Base-by-base conservation (phyloP, 2,329 filamentous ascomycete genomes). In the Rhynchosporium secalis region DNA sequence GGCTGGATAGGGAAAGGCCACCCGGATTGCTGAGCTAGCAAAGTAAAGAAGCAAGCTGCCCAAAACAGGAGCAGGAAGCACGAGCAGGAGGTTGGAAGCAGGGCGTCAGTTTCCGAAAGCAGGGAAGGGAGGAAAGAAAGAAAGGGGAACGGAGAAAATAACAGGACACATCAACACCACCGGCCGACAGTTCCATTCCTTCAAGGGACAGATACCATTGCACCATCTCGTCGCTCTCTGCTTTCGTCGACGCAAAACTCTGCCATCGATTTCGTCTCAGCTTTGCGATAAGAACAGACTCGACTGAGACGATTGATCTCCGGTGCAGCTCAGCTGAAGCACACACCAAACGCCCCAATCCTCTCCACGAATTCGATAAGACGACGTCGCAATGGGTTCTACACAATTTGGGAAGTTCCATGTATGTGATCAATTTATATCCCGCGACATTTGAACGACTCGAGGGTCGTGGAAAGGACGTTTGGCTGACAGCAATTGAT, bases 331-430 rank as follows among this genome's bases (percentile, higher is more conserved):
- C 56, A 40, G 56, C 43, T 48, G 36, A 54, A 54, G 51, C 51
- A 54, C 49, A 38, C 31, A 57, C 54, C 43, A 26, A 38, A 48
- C 38, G 52, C 48, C 45, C 31, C 54, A 57, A 40, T 29, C 9
- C 36, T 55, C 47, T 40, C 52, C 33, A 29, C 52, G 20, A 51
- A 52, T 2, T 54, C 33, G 26, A 54, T 38, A 41, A 54, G 52
- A 26, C 36, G 43, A 36, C 31, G 46, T 36, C 60, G 60, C 60
- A 52, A 61, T 61, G 60, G 60, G 60, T 46, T 70, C 68, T 41
- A 72, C 70, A 33, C 80, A 84, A 69, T 85, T 84, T 75, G 83
- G 83, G 63, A 83, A 84, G 67, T 85, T 85, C 72, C 75, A 82
- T 73, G 83, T 85, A 61, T 63, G 72, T 66, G 56, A 20, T 31